Evolutionary conservation across 75 land plant genomes (phyloP).

Genomic region (Pinus tabuliformis): DNA sequence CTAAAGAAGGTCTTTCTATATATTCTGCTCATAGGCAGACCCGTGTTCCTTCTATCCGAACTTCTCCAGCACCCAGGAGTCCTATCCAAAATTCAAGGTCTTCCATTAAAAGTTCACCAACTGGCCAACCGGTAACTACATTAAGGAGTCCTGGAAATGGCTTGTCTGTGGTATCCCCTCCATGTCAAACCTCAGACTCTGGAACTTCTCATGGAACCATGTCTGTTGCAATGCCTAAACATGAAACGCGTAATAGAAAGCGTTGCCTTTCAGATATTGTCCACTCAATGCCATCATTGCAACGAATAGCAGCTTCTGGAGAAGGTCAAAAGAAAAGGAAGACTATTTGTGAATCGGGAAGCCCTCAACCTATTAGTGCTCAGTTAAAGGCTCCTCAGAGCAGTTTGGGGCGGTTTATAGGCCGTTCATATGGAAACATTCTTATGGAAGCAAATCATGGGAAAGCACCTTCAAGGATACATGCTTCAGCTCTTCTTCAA

Average conservation of each 20-base stretch:
- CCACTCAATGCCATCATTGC: constrained; percentile 52
- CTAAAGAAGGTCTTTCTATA: too few species aligned
- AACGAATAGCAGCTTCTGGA: constrained; percentile 19
- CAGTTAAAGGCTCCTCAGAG: constrained; percentile 22
- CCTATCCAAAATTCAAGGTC: too few species aligned
- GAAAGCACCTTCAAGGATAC: constrained; percentile 63
- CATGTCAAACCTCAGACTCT: too few species aligned
- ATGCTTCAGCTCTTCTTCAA: constrained; percentile 71
- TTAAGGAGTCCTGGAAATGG: too few species aligned
- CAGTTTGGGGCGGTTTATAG: constrained; percentile 22
- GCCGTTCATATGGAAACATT: constrained; percentile 55
- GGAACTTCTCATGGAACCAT: too few species aligned
- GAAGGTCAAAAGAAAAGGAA: constrained; percentile 53
- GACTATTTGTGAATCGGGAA: constrained; percentile 14
- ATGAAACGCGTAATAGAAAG: constrained; percentile 23
- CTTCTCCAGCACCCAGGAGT: too few species aligned
- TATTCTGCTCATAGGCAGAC: too few species aligned
- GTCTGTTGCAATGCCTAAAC: too few species aligned
- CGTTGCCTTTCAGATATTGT: constrained; percentile 58
- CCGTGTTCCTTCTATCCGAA: too few species aligned
- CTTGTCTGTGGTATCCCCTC: too few species aligned
- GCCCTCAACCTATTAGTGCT: constrained; percentile 11
- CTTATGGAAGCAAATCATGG: constrained; percentile 86
- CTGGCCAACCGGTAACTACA: too few species aligned
- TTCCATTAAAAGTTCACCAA: too few species aligned